Base-by-base conservation (phyloP, 352 stramenopile species). In the Globisporangium acanthophoron region DNA sequence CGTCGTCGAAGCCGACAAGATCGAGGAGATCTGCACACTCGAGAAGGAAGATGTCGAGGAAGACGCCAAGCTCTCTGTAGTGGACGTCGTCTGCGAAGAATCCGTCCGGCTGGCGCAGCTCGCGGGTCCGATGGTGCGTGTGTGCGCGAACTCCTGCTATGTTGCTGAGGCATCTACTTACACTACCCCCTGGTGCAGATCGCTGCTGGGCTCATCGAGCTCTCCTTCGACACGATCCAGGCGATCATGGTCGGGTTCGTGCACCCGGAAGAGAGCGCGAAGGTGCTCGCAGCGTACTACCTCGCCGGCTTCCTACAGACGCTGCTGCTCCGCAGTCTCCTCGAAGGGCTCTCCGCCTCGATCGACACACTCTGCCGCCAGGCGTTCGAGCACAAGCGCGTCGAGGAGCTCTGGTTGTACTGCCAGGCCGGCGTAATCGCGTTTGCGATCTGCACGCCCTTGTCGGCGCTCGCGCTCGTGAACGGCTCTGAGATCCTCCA, bases 301-400 rank as follows among this genome's bases (percentile, higher is more conserved):
- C 57, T 58, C 56, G 57, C 41, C 8, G 50, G 16, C 12, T 45
- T 72, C 24, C 65, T 69, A 46, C 49, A 67, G 12, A 46, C 52
- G 4, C 56, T 77, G 20, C 15, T 73, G 5, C 58, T 56, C 1
- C 48, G 56, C 13, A 66, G 54, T 9, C 41, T 78, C 11, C 29
- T 67, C 4, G 61, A 66, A 46, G 73, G 71, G 6, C 56, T 71
- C 9, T 61, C 58, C 3, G 62, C 59, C 7, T 67, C 65, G 0
- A 51, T 81, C 33, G 67, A 77, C 50, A 80, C 71, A 13, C 46
- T 78, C 16, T 76, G 66, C 33, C 67, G 67, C 7, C 73, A 83
- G 45, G 63, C 69, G 3, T 70, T 65, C 29, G 73, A 71, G 3
- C 68, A 47, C 2, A 66, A 71, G 12, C 65, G 70, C 27, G 54